Evolutionary conservation across 768 basidiomycete genomes (phyloP).

Genomic region (Termitomyces eurrhizus): DNA sequence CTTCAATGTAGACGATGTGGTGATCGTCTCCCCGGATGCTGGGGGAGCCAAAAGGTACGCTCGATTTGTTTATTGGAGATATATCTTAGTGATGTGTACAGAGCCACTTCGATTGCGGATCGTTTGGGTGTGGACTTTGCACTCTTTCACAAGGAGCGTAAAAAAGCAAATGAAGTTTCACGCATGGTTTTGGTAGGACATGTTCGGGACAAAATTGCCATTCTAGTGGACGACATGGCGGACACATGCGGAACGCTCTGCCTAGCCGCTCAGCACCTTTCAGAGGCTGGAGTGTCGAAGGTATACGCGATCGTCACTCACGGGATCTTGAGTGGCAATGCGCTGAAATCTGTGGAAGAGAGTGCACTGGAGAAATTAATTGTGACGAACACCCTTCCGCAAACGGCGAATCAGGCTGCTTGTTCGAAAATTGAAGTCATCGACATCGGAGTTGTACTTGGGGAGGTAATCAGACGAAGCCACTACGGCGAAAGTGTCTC

Average conservation of each 20-base stretch:
- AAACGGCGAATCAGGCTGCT: conserved; percentile 64
- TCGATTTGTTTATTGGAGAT: conserved; percentile 9
- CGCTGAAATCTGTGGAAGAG: conserved; percentile 66
- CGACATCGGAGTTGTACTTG: conserved; percentile 91
- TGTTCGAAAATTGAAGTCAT: conserved; percentile 89
- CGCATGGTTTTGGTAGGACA: conserved; percentile 95
- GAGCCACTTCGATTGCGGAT: conserved; percentile 96
- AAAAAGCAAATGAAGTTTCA: conserved; percentile 93
- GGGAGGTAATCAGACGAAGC: conserved; percentile 92
- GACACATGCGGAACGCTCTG: conserved; percentile 95
- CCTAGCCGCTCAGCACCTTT: conserved; percentile 83
- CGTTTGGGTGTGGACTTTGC: conserved; percentile 96
- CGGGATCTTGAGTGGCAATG: conserved; percentile 90
- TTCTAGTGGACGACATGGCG: conserved; percentile 98
- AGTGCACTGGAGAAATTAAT: conserved; percentile 89
- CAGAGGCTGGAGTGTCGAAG: conserved; percentile 82
- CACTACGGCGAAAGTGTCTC: conserved; percentile 97
- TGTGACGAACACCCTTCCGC: conserved; percentile 98
- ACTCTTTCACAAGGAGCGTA: conserved; percentile 98
- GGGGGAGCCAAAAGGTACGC: conserved; percentile 94
- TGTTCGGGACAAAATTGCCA: conserved; percentile 88
- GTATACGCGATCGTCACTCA: conserved; percentile 95
- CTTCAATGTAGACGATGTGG: conserved; percentile 79
- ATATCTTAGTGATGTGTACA: conserved; percentile 28
- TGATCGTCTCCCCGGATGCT: conserved; percentile 97